A percentile compares a stretch with the other conserved stretches of the same genome.
Evolutionary conservation across 2,329 filamentous ascomycete genomes (phyloP).

Genomic region (Huntiella moniliformis): DNA sequence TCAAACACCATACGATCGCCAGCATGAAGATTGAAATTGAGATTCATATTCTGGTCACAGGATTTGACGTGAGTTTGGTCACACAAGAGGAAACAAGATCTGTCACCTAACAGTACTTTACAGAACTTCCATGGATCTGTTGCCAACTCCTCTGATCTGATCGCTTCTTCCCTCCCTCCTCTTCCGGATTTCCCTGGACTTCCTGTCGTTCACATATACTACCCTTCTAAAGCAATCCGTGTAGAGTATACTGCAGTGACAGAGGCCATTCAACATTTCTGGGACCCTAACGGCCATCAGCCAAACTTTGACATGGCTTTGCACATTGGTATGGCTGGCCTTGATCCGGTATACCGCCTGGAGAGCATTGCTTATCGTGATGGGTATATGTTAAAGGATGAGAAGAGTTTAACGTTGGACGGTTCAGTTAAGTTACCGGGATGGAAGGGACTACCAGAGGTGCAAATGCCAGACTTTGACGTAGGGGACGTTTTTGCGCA

Average conservation of each 20-base stretch:
- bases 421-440: slow-evolving; percentile 30
- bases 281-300: not conserved
- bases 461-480: slow-evolving; percentile 38
- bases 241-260: not conserved
- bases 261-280: not conserved
- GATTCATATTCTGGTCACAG: not conserved
- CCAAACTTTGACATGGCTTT: slow-evolving; percentile 43
- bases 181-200: not conserved
- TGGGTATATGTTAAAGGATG: slow-evolving; percentile 51
- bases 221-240: not conserved
- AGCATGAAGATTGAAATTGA: too few relatives aligned
- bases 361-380: slow-evolving; percentile 54
- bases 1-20: too few relatives aligned
- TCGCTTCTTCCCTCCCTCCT: not conserved
- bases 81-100: too few relatives aligned
- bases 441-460: slow-evolving; percentile 34
- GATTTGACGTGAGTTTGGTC: not conserved
- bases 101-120: not conserved
- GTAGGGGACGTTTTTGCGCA: slow-evolving; percentile 34
- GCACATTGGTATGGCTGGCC: slow-evolving; percentile 64
- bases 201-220: not conserved
- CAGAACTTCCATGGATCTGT: not conserved
- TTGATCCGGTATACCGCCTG: slow-evolving; percentile 45
- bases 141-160: not conserved
- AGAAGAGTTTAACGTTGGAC: slow-evolving; percentile 42